Base-by-base conservation (phyloP, 768 basidiomycete species). In the Kwoniella mangroviensis region DNA sequence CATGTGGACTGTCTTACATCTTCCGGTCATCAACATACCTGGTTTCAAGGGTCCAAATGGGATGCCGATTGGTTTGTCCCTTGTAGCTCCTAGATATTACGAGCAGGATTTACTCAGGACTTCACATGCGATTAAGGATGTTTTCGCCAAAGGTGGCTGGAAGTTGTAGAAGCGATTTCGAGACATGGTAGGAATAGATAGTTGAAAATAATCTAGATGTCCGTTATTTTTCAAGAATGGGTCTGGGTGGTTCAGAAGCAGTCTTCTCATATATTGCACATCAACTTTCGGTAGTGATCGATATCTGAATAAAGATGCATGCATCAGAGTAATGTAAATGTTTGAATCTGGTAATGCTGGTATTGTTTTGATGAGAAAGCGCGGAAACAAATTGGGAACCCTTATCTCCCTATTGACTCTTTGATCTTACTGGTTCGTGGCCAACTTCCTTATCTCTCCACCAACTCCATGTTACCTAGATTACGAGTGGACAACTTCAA, bases 1-100 rank as follows among this genome's bases (percentile, higher is more conserved):
- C 22, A 70, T 70, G 69, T 70, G 69, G 69, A 70, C 69, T 17
- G 69, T 70, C 26, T 21, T 70, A 6, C 69, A 70, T 55, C 49
- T 61, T 6, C 69, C 69, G 12, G 69, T 70, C 4, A 13, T 70
- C 22, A 70, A 70, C 42, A 62, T 70, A 13, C 69, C 69, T n/a
- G 69, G 69, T 11, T 70, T 70, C 58, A 42, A 60, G 11, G 69
- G 69, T 26, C 69, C 63, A 5, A 70, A 62, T 41, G 69, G 69
- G 15, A 60, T 70, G 69, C 69, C 69, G 1, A 45, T 70, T 26
- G 69, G 69, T n/a, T n/a, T 70, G 17, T 70, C 69, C 34, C 34
- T 70, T 19, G 69, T 70, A 5, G 56, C 45, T 17, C 58, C 63
- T n/a, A 52, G 69, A 49, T 70, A 70, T 41, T 41, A 52, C 49